These are phyloP conservation scores for Peniophora sp. DNA, from an alignment of 1,284 basidiomycete species.

Conservation along the genomic window DNA sequence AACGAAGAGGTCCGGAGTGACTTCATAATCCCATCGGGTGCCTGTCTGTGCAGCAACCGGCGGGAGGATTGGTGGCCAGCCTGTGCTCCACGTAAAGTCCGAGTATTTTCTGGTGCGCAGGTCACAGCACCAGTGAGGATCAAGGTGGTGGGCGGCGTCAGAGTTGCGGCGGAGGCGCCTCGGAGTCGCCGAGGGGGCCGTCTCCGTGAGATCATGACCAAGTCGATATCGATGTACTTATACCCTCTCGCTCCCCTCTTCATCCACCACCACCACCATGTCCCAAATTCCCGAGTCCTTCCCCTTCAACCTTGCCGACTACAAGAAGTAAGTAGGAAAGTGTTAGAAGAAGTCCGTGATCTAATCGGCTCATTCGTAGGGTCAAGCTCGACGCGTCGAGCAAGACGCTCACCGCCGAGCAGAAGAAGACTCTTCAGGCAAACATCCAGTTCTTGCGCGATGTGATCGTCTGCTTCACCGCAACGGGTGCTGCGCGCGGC, in stretches of 20 bases:
- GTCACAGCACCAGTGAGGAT: no score
- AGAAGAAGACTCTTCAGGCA: conserved; percentile 48
- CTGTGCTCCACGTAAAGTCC: no score
- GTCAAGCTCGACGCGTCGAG: conserved; percentile 64
- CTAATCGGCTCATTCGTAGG: conserved; percentile 26
- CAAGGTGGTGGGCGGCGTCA: no score
- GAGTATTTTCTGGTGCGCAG: no score
- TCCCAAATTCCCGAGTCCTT: conserved; percentile 38
- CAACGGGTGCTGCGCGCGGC: conserved; percentile 72
- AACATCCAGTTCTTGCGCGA: conserved; percentile 79
- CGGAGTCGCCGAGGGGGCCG: neutral
- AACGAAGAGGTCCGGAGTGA: no score
- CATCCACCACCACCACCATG: neutral
- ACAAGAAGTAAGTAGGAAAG: conserved; percentile 48
- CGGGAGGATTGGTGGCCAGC: no score
- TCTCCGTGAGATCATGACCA: neutral
- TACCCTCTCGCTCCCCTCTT: neutral
- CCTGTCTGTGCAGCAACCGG: no score
- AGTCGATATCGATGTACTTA: neutral
- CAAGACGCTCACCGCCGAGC: conserved; percentile 48
- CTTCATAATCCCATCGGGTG: no score
- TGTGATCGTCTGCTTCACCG: conserved; percentile 77
- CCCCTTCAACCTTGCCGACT: conserved; percentile 69
- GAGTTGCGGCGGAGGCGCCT: no score
- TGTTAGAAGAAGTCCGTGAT: conserved; percentile 2